Conservation (phyloP, 169 alveolate species). For the Plasmodium adleri region DNA sequence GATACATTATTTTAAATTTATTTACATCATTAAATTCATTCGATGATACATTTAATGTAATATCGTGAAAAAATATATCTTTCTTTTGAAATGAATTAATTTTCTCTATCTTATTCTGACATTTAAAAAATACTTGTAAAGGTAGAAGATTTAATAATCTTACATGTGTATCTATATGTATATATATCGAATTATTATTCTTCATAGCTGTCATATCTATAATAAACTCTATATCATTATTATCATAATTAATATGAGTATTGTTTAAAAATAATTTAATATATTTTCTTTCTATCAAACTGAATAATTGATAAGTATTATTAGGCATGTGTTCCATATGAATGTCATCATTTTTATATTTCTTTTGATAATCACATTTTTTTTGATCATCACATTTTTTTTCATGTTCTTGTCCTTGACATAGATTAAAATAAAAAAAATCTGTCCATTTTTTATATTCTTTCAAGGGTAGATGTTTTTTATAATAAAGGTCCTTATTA, state of each 20-base stretch:
- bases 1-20: conserved; percentile 9
- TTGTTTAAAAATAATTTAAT: conserved; percentile 25
- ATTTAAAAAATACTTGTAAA: conserved; percentile 11
- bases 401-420: too few relatives aligned
- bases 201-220: conserved; percentile 4
- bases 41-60: conserved; percentile 3
- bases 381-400: too few relatives aligned
- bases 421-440: too few relatives aligned
- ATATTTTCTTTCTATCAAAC: conserved; percentile 11
- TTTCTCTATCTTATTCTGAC: background rate
- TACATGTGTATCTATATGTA: conserved; percentile 8
- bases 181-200: background rate
- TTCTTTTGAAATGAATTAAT: conserved; percentile 1
- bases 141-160: conserved; percentile 21
- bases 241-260: background rate
- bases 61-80: conserved; percentile 1
- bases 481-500: too few relatives aligned
- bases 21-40: conserved; percentile 5
- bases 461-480: too few relatives aligned
- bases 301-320: background rate
- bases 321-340: too few relatives aligned
- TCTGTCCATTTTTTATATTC: too few relatives aligned
- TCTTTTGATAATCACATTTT: too few relatives aligned
- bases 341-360: background rate
- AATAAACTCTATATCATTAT: background rate